These are phyloP conservation scores for Tetrahymena thermophila DNA, from an alignment of 73 alveolate genomes.

Conservation along the genomic window DNA sequence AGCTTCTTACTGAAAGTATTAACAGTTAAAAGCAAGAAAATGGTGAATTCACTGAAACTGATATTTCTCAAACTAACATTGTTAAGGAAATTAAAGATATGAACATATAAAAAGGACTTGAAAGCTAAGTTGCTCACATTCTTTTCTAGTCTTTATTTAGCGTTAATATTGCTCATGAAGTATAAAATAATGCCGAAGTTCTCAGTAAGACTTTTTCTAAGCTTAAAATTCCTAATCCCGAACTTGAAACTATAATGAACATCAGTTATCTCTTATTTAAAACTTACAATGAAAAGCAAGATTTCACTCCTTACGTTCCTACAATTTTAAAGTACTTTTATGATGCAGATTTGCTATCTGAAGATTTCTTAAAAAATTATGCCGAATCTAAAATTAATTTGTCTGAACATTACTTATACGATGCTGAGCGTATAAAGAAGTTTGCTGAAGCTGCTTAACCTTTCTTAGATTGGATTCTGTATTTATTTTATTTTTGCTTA, in stretches of 20 bases:
- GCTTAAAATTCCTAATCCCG: neutral
- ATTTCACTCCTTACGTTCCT: conserved; percentile 15
- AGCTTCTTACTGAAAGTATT: neutral
- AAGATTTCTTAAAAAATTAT: conserved; percentile 2
- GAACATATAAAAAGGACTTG: conserved; percentile 9
- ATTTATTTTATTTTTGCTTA: neutral
- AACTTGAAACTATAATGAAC: conserved; percentile 17
- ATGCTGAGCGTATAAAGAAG: conserved; percentile 15
- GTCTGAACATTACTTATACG: neutral
- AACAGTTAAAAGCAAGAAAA: conserved; percentile 3
- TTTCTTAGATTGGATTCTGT: conserved; percentile 19
- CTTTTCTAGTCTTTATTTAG: conserved; percentile 22
- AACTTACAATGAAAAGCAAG: neutral
- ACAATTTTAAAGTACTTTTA: conserved; percentile 19
- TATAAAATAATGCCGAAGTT: conserved; percentile 22
- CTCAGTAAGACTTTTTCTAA: neutral
- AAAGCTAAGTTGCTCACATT: conserved; percentile 8
- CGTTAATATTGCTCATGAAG: neutral
- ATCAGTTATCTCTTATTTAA: conserved; percentile 9
- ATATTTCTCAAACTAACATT: conserved; percentile 8
- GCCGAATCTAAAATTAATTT: neutral
- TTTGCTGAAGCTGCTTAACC: conserved; percentile 14
- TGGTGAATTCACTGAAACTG: neutral
- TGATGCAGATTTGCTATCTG: neutral
- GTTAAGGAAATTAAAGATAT: conserved; percentile 17